A percentile compares a stretch with the other conserved stretches of the same genome.
Conservation (phyloP, 2,329 filamentous ascomycete genomes). For the Diaporthe velutina region DNA sequence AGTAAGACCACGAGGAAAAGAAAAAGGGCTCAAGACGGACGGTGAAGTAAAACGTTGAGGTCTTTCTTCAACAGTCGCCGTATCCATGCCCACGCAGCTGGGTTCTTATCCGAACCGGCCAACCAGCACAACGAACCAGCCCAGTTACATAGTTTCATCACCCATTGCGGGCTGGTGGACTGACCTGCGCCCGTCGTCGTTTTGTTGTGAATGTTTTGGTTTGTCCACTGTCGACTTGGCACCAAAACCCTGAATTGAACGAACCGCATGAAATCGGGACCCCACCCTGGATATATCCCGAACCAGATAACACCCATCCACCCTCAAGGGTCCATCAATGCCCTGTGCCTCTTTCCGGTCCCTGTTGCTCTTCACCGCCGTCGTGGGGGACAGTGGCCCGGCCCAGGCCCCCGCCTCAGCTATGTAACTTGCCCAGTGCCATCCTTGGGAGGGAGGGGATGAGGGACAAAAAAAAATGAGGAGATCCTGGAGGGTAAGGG, state of each 20-base stretch:
- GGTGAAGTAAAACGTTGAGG: neutral
- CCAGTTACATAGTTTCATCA: neutral
- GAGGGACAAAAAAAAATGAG: neutral
- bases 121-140: too few relatives aligned
- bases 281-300: neutral
- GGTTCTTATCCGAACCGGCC: neutral
- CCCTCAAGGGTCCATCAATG: neutral
- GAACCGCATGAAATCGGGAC: conserved; percentile 3
- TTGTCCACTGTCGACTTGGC: neutral
- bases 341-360: neutral
- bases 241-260: neutral
- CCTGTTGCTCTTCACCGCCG: conserved; percentile 5
- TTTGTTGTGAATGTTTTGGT: neutral
- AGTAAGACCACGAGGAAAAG: neutral
- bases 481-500: neutral
- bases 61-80: neutral
- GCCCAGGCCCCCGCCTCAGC: neutral
- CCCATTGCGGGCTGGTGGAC: too few relatives aligned
- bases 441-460: neutral
- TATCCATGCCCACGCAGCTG: neutral
- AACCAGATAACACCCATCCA: neutral
- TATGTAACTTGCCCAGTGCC: conserved; percentile 5
- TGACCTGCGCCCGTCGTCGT: neutral
- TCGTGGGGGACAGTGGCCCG: neutral
- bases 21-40: neutral